These are phyloP conservation scores for Psidium friedrichsthalianum DNA, from an alignment of 345 rosid genomes.

Conservation along the genomic window DNA sequence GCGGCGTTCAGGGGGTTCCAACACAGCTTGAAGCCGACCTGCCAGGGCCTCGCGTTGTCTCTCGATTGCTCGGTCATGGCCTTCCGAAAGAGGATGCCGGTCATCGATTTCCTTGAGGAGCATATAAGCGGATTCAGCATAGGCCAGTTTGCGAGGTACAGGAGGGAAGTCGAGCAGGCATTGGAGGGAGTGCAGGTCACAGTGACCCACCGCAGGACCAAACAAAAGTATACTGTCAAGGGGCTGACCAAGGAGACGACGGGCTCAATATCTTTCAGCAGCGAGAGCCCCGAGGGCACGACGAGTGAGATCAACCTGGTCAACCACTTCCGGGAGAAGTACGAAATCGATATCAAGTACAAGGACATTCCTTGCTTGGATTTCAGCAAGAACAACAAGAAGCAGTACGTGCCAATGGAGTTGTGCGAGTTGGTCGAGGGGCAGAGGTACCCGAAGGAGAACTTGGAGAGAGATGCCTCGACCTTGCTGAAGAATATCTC, in stretches of 20 bases:
- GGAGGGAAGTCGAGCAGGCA: conserved; percentile 29
- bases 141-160: conserved; percentile 5
- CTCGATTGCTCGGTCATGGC: conserved; percentile 73
- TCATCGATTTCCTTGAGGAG: conserved; percentile 39
- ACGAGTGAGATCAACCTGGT: conserved; percentile 16
- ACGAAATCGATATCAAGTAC: conserved; percentile 28
- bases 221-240: conserved; percentile 43
- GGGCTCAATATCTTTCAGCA: conserved; percentile 16
- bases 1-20: conserved; percentile 58
- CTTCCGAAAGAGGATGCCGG: conserved; percentile 50
- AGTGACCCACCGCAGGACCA: conserved; percentile 54
- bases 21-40: conserved; percentile 67
- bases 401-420: conserved; percentile 70
- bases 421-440: conserved; percentile 68
- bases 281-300: conserved; percentile 33
- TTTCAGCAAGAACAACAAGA: conserved; percentile 41
- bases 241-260: conserved; percentile 38
- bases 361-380: conserved; percentile 65
- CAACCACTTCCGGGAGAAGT: conserved; percentile 52
- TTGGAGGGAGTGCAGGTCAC: conserved; percentile 45
- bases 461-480: conserved; percentile 28
- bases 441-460: conserved; percentile 68
- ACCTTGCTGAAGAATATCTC: conserved; percentile 31
- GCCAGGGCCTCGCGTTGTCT: conserved; percentile 57
- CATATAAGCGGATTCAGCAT: conserved; percentile 23